Evolutionary conservation across 371 early-diverging fungal genomes (phyloP).

Genomic region (Mucor plumbeus): DNA sequence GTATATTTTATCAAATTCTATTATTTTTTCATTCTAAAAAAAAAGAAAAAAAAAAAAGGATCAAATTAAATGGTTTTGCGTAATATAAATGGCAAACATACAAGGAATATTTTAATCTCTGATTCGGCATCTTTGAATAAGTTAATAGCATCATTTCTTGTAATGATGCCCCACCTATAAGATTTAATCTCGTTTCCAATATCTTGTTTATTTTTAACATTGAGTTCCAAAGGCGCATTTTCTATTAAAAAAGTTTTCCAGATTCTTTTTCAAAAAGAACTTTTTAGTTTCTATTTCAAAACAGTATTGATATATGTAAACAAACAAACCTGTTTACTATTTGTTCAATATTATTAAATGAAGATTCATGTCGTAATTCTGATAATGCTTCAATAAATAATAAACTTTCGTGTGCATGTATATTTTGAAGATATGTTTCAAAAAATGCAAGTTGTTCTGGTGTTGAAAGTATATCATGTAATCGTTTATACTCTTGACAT

Average conservation of each 20-base stretch:
- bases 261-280: conserved; percentile 24
- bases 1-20: conserved; percentile 25
- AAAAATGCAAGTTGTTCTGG: conserved; percentile 35
- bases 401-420: conserved; percentile 39
- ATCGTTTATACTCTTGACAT: conserved; percentile 20
- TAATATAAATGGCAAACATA: conserved; percentile 4
- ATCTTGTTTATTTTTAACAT: conserved; percentile 24
- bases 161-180: conserved; percentile 27
- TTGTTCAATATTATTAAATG: conserved; percentile 14
- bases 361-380: conserved; percentile 30
- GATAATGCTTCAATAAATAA: conserved; percentile 41
- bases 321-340: conserved; percentile 31
- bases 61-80: too few species aligned
- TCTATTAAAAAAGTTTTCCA: conserved; percentile 36
- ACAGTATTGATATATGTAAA: neutral
- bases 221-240: conserved; percentile 34
- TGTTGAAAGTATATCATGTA: conserved; percentile 30
- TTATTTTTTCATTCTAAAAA: conserved; percentile 29
- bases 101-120: conserved; percentile 32
- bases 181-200: conserved; percentile 18
- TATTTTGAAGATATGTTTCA: conserved; percentile 30
- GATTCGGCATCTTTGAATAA: conserved; percentile 33
- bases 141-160: conserved; percentile 17
- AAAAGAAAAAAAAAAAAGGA: too few species aligned
- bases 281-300: neutral